Evolutionary conservation across 2,329 filamentous ascomycete species (phyloP), one percentile per base, ranked within the genome.

Genomic region (Fusarium sp.): DNA sequence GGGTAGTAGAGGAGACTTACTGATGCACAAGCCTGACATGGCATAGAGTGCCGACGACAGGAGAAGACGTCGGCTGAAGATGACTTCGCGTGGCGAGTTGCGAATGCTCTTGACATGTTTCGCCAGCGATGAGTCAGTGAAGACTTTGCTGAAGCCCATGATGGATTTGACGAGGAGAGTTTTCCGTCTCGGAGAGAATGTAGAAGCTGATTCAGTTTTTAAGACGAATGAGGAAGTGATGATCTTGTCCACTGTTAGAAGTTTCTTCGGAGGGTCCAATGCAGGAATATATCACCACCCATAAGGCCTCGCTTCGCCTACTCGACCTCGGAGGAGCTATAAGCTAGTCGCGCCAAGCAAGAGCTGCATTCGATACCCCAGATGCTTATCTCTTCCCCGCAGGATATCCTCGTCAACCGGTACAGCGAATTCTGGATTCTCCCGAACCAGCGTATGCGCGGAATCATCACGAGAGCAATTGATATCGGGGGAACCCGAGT

Each of bases 11-110:
- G 10, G 10, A 52, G 9, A 29, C 67, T 50, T 61, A 72, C 71
- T 72, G 37, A 73, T 73, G n/a, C 71, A 73, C 11, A 72, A 10
- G 22, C 71, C 71, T 2, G 71, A 64, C 68, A 73, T 64, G 29
- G 71, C 71, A 59, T 72, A 73, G 2, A 73, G 37, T 1, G 65
- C 71, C 2, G 69, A 62, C 11, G 71, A 69, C 4, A 52, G 24
- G 14, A 73, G 65, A 22, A 73, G 48, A 1, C 13, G 41, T 13
- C 62, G 45, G 22, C 69, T 73, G 22, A 69, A 72, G 31, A 73
- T 73, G 13, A 73, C 58, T 37, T 73, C 71, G 5, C 65, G 71
- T 10, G 69, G 71, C 14, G 71, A 73, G 20, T 69, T 64, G 9
- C 59, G 68, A 24, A 72, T 72, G 8, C 52, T 66, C 13, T 43